Evolutionary conservation across 106 monocot species (phyloP).

Genomic region (Agapanthus africanus): DNA sequence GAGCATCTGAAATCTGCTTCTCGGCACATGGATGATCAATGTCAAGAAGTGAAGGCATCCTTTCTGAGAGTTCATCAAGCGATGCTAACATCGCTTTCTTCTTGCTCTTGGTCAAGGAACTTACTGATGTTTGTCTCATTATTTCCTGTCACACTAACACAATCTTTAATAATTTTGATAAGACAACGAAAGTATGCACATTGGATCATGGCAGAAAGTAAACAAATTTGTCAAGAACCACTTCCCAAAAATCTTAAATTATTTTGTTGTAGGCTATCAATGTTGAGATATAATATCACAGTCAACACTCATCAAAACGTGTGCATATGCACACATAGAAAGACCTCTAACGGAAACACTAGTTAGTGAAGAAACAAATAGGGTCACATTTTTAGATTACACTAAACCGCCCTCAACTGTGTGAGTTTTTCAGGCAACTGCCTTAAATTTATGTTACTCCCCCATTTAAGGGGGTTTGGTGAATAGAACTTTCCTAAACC

Average conservation of each 20-base stretch:
- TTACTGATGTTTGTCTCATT: constrained; percentile 58
- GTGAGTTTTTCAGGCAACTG: no score
- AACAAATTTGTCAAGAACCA: not conserved
- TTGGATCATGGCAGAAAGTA: not conserved
- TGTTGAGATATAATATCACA: no score
- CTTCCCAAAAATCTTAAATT: no score
- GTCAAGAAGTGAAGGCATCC: constrained; percentile 88
- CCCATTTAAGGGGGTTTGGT: no score
- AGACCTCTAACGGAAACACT: no score
- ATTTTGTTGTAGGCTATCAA: no score
- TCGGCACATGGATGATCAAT: constrained; percentile 94
- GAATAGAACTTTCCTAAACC: no score
- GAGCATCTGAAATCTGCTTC: constrained; percentile 71
- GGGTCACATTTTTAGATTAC: no score
- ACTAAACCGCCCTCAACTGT: no score
- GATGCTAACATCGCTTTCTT: constrained; percentile 70
- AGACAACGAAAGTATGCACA: not conserved
- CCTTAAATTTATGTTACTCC: no score
- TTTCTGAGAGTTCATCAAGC: constrained; percentile 59
- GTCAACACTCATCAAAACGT: not conserved
- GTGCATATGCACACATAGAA: no score
- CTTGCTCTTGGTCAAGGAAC: constrained; percentile 61
- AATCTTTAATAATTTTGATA: not conserved
- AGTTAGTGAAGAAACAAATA: no score
- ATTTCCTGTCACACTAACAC: constrained; percentile 51